Base-by-base conservation (phyloP, 805 yeast genomes). In the Ogataea neopini region DNA sequence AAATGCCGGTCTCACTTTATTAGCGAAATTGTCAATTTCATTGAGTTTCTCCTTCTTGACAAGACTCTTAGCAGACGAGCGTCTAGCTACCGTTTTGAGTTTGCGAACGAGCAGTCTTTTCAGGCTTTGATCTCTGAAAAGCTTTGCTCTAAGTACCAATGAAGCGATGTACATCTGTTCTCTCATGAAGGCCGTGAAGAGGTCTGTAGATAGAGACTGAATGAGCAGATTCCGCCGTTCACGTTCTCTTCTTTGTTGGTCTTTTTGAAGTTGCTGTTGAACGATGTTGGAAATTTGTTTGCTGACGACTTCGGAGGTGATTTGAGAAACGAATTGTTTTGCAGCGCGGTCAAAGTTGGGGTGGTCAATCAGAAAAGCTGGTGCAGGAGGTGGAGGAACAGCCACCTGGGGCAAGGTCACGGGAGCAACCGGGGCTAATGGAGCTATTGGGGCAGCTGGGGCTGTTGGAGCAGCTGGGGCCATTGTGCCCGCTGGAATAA, bases 181-280 rank as follows among this genome's bases (percentile, higher is more conserved):
- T 37, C 77, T 73, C 35, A 87, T 58, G 55, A 86, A 83, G 0
- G 91, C 87, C 14, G 63, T 58, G 51, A 70, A 84, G 1, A 87
- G 60, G 34, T 81, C 86, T 1, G 63, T 57, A 1, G 83, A 59
- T n/a, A 84, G 64, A 0, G 64, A 48, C 0, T 71, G 60, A 2
- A 81, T 61, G 1, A 72, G 44, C 7, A 25, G 14, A 29, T 47
- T 19, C 63, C 51, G 49, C 61, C 68, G 38, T 50, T 26, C 41
- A 26, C 30, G 46, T 23, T 33, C 26, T 53, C 43, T 47, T 43
- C 10, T 46, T 7, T 38, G 15, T 9, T 38, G 19, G 14, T 45
- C 44, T 14, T n/a, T 8, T 14, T 26, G 38, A 13, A 45, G 37
- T 25, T 46, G 33, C 11, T 35, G 9, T 35, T 45, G 17, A 4